phyloP scores from a whole-genome alignment of 2,329 filamentous ascomycete genomes.

The Coniochaeta prunicola region DNA sequence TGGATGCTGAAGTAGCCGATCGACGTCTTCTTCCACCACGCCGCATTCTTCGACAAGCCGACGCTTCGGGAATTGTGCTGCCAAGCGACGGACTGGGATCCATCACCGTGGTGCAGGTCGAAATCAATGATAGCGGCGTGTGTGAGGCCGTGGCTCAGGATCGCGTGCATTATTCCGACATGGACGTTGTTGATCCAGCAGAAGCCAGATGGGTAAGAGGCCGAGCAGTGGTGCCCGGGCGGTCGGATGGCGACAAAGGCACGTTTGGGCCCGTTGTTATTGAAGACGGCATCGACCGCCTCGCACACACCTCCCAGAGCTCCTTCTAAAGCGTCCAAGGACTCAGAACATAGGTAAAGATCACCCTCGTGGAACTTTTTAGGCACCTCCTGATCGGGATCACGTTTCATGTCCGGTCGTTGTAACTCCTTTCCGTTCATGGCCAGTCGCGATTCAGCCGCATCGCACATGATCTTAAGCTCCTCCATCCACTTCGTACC shows the following conservation, averaged over 20 bases:
- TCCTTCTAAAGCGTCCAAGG: conserved; percentile 79
- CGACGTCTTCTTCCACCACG: conserved; percentile 71
- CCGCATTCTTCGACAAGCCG: conserved; percentile 59
- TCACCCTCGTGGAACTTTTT: conserved; percentile 77
- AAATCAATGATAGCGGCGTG: conserved; percentile 93
- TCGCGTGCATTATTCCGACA: conserved; percentile 87
- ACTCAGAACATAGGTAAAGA: conserved; percentile 83
- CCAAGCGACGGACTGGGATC: conserved; percentile 94
- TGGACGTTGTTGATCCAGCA: conserved; percentile 99
- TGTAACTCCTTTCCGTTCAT: conserved; percentile 70
- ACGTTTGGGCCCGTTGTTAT: conserved; percentile 50
- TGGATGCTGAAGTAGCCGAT: conserved; percentile 97
- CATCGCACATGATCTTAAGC: conserved; percentile 74
- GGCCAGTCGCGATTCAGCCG: conserved; percentile 71
- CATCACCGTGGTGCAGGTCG: conserved; percentile 86
- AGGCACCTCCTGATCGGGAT: conserved; percentile 33
- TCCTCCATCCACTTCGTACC: conserved; percentile 92
- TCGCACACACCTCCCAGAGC: conserved; percentile 90
- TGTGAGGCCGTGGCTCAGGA: conserved; percentile 75
- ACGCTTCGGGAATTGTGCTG: conserved; percentile 70
- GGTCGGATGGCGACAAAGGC: conserved; percentile 91
- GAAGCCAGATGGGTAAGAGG: conserved; percentile 84
- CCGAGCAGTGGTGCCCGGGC: conserved; percentile 92
- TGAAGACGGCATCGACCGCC: conserved; percentile 80
- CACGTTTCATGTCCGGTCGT: conserved; percentile 55